Evolutionary conservation across 768 basidiomycete species (phyloP).

Genomic region (Leccinum variicolor): DNA sequence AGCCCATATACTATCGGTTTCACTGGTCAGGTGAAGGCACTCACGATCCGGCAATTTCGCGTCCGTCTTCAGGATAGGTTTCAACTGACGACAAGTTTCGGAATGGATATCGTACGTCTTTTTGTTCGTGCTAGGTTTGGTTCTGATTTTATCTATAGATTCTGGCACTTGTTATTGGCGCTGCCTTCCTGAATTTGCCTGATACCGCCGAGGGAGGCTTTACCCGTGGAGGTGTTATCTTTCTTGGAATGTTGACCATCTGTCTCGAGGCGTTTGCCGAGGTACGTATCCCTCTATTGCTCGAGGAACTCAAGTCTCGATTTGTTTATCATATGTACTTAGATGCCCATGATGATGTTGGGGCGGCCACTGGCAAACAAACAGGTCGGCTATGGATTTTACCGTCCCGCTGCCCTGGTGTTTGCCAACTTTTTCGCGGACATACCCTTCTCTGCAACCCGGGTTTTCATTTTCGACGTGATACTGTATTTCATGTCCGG

Average conservation of each 20-base stretch:
- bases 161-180: conserved; percentile 61
- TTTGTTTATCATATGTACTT: conserved; percentile 1
- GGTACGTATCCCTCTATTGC: conserved; percentile 33
- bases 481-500: conserved; percentile 68
- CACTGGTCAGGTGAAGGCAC: conserved; percentile 64
- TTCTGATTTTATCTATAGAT: conserved; percentile 8
- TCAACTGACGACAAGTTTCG: conserved; percentile 69
- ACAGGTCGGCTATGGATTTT: conserved; percentile 63
- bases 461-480: conserved; percentile 59
- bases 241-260: conserved; percentile 62
- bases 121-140: not conserved
- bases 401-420: conserved; percentile 61
- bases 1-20: conserved; percentile 85
- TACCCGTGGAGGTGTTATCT: conserved; percentile 82
- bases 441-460: conserved; percentile 61
- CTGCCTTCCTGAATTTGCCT: conserved; percentile 71
- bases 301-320: not conserved
- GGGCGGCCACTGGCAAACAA: conserved; percentile 75
- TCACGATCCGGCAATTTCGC: conserved; percentile 72
- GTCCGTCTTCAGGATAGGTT: conserved; percentile 73
- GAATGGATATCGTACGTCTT: conserved; percentile 52
- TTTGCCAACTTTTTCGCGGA: conserved; percentile 68
- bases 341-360: conserved; percentile 75
- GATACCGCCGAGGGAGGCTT: conserved; percentile 77
- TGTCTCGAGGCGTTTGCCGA: conserved; percentile 73